Evolutionary conservation across 2,329 filamentous ascomycete species (phyloP).

Genomic region (Phialocephala subalpina): DNA sequence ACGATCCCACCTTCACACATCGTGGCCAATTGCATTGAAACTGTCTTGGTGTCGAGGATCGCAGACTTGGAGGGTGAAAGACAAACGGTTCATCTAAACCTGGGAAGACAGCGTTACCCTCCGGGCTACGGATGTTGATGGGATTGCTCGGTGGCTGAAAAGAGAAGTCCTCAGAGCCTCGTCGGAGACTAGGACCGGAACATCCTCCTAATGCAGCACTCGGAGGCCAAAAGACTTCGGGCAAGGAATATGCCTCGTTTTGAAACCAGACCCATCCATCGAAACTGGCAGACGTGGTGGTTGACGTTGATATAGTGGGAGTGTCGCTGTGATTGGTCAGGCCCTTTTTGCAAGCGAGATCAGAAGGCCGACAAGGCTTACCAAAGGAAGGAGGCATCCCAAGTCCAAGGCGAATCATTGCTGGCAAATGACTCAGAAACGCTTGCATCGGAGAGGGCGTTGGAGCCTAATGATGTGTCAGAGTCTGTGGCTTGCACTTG

Average conservation of each 20-base stretch:
- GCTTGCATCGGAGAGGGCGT: not conserved
- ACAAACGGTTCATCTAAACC: not conserved
- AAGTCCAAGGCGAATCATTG: not conserved
- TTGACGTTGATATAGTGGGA: not conserved
- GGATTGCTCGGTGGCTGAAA: not conserved
- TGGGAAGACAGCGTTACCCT: not conserved
- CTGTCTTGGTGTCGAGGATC: not conserved
- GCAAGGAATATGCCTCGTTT: not conserved
- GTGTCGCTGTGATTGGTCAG: constrained; percentile 3
- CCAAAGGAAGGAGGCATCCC: not conserved
- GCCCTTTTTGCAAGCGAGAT: constrained; percentile 7
- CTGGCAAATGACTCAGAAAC: not conserved
- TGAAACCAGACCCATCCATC: not conserved
- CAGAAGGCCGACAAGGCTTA: not conserved
- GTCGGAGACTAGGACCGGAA: not conserved
- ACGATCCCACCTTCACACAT: not conserved
- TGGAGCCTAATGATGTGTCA: constrained; percentile 1
- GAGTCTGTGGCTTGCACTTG: not conserved
- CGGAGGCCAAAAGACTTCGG: not conserved
- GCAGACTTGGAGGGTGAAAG: not conserved
- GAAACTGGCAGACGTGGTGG: not conserved
- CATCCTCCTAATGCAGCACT: not conserved
- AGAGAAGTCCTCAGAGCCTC: not conserved
- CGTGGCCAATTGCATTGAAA: not conserved
- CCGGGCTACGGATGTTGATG: not conserved